These are phyloP conservation scores for Solanum tarijense DNA, from an alignment of 257 asterid genomes.

Conservation along the genomic window DNA sequence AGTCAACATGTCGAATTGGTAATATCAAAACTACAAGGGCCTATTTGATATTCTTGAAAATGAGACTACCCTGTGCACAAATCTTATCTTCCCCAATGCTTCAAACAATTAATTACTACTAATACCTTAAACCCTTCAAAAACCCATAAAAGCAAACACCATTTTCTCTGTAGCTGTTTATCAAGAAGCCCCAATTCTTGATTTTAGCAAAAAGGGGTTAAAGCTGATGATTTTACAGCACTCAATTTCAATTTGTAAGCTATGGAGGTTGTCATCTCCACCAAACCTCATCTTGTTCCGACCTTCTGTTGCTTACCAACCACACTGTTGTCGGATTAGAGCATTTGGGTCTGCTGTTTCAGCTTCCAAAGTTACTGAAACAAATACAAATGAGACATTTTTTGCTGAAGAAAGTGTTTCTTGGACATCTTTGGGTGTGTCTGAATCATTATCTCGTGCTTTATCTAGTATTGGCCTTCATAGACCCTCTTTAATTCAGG, in stretches of 20 bases:
- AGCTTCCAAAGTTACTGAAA: conserved; percentile 13
- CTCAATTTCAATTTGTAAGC: neutral
- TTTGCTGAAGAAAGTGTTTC: conserved; percentile 71
- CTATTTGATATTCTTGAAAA: neutral
- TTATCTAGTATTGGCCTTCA: conserved; percentile 50
- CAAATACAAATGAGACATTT: conserved; percentile 45
- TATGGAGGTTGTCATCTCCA: neutral
- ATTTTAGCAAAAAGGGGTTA: neutral
- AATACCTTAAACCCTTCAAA: neutral
- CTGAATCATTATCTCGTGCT: conserved; percentile 49
- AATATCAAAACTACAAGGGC: neutral
- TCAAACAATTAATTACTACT: neutral
- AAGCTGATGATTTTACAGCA: conserved; percentile 4
- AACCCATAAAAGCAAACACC: neutral
- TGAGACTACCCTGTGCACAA: neutral
- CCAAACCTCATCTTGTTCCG: conserved; percentile 8
- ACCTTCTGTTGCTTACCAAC: conserved; percentile 3
- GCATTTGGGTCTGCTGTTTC: conserved; percentile 29
- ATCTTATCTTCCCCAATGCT: neutral
- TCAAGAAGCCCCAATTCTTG: neutral
- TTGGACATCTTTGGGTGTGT: conserved; percentile 78
- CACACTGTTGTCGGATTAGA: conserved; percentile 7
- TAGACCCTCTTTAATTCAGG: conserved; percentile 93
- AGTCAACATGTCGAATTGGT: neutral
- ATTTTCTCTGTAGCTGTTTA: neutral